phyloP scores from a whole-genome alignment of 805 yeast species.

The Ogataea zsoltii region DNA sequence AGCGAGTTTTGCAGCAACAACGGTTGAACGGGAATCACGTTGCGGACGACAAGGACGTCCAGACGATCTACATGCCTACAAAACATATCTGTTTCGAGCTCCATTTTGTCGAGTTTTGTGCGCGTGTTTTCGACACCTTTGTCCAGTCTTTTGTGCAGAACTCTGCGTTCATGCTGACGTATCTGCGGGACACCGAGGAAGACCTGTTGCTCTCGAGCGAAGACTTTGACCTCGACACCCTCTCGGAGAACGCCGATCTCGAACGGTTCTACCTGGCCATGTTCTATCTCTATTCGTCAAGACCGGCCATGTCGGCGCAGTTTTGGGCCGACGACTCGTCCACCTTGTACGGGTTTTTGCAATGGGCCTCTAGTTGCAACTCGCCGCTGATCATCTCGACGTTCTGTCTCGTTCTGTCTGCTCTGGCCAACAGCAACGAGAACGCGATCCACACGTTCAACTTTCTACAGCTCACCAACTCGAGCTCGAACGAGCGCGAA shows the following conservation, averaged over 20 bases:
- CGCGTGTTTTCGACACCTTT: constrained; percentile 48
- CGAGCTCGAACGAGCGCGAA: constrained; percentile 15
- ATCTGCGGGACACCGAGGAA: constrained; percentile 71
- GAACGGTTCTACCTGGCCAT: constrained; percentile 83
- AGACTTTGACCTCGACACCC: constrained; percentile 56
- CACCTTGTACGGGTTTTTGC: constrained; percentile 74
- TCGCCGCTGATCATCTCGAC: constrained; percentile 82
- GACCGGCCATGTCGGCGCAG: constrained; percentile 55
- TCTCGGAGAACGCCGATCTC: constrained; percentile 75
- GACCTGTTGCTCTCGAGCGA: constrained; percentile 62
- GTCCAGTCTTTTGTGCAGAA: constrained; percentile 58
- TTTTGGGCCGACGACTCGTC: constrained; percentile 74
- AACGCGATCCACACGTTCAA: constrained; percentile 53
- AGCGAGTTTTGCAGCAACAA: constrained; percentile 30
- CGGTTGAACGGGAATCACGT: constrained; percentile 28
- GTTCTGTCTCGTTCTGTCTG: constrained; percentile 75
- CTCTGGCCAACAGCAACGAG: constrained; percentile 62
- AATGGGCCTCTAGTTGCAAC: constrained; percentile 82
- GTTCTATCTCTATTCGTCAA: constrained; percentile 62
- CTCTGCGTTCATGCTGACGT: constrained; percentile 65
- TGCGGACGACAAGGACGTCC: constrained; percentile 30
- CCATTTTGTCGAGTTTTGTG: constrained; percentile 38
- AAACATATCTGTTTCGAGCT: constrained; percentile 23
- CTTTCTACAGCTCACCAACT: constrained; percentile 41
- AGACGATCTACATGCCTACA: constrained; percentile 25